Base-by-base conservation (phyloP, 768 basidiomycete genomes). In the Boletales sp. region DNA sequence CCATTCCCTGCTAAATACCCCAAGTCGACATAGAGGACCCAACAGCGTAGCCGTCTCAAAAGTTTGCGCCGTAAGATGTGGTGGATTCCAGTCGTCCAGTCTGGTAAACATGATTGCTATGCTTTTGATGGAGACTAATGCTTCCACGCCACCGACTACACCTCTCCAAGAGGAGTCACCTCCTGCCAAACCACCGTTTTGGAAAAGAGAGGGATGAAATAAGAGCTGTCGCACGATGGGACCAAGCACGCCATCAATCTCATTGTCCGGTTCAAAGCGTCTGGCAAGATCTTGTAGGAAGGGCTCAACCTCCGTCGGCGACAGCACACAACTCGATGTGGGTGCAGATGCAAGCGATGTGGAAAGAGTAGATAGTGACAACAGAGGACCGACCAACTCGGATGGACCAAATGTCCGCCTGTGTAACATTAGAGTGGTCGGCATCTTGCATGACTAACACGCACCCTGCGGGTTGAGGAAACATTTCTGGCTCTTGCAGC, bases 401-500 rank as follows among this genome's bases (percentile, higher is more conserved):
- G 79, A 70, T 2, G 90, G 73, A 12, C 95, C 95, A 44, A 88
- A 70, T 1, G 74, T 72, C 61, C 86, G 86, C 8, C 89, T 90
- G 49, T 33, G 33, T 7, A 17, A 35, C 21, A 48, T 64, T 30
- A 49, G 46, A 42, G 18, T 13, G 42, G 21, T 34, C 18, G n/a
- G 21, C 31, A 19, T 39, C 31, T 35, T 34, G 13, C 32, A 45
- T 18, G 15, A 8, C 15, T 32, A 18, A 41, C 21, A 72, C 80
- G 51, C 67, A 90, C 93, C 82, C 79, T 46, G 69, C 48, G 10
- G 94, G 94, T 57, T 96, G 91, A 42, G 92, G 89, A 57, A 99
- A 98, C 87, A 97, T 94, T 35, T 84, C 84, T 2, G 94, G 90
- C 52, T 94, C 94, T 69, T 94, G 92, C 10, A 99, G 73, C 19